These are phyloP conservation scores for Rhexocercosporidium sp. DNA, from an alignment of 2,329 filamentous ascomycete species.

Conservation along the genomic window DNA sequence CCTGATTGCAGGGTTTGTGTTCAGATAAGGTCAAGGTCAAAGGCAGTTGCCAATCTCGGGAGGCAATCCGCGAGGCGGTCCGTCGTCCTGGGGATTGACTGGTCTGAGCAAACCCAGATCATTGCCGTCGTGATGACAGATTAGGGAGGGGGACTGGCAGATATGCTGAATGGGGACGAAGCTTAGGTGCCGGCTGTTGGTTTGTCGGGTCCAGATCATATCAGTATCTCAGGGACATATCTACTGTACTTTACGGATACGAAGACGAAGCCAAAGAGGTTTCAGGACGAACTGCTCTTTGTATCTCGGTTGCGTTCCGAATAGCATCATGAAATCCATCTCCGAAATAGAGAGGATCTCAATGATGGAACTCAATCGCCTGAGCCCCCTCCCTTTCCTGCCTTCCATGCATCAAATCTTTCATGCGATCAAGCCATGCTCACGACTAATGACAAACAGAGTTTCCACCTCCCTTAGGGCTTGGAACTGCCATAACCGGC, in stretches of 20 bases:
- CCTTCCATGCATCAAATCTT: slow-evolving; percentile 2
- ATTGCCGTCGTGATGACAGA: not conserved
- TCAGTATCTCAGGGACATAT: slow-evolving; percentile 3
- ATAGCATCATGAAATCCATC: not conserved
- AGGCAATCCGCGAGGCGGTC: slow-evolving; percentile 16
- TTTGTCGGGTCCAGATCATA: slow-evolving; percentile 3
- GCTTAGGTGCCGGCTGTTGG: slow-evolving; percentile 3
- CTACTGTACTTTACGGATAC: too few species aligned
- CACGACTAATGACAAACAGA: not conserved
- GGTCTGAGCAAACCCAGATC: slow-evolving; percentile 7
- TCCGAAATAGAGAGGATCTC: not conserved
- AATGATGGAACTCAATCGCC: not conserved
- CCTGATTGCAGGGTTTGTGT: slow-evolving; percentile 15
- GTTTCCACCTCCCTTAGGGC: not conserved
- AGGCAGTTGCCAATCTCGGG: slow-evolving; percentile 13
- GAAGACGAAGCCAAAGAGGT: too few species aligned
- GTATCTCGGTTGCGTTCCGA: not conserved
- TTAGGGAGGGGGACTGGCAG: slow-evolving; percentile 3
- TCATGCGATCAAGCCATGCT: not conserved
- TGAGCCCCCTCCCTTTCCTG: not conserved
- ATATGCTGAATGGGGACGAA: slow-evolving; percentile 1
- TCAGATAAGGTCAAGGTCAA: not conserved
- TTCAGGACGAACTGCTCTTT: not conserved
- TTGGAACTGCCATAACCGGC: slow-evolving; percentile 9
- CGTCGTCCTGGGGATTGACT: slow-evolving; percentile 11